A percentile compares a stretch with the other conserved stretches of the same genome.
Conservation (phyloP, 371 early-diverging fungal genomes). For the Mucor irregularis region DNA sequence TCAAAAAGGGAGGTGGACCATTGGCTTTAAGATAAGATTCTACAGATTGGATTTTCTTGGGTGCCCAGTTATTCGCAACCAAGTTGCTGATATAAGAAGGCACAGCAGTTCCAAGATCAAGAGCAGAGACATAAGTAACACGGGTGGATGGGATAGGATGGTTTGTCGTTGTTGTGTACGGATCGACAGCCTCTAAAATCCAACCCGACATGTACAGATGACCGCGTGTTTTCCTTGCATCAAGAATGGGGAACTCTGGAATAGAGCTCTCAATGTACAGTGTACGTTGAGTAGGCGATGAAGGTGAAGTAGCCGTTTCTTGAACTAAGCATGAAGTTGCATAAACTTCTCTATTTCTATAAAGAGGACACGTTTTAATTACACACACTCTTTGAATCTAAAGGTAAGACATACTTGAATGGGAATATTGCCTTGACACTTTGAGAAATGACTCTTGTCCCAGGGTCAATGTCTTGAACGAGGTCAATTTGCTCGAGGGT, state of each 20-base stretch:
- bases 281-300: constrained; percentile 23
- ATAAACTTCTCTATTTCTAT: constrained; percentile 29
- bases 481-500: constrained; percentile 44
- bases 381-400: neutral
- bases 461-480: constrained; percentile 32
- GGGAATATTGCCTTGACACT: constrained; percentile 55
- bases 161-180: constrained; percentile 54
- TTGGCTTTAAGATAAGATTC: constrained; percentile 50
- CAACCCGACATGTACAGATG: constrained; percentile 55
- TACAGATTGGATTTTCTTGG: constrained; percentile 47
- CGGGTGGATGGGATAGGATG: constrained; percentile 64
- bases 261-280: constrained; percentile 43
- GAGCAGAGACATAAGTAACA: constrained; percentile 48
- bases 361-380: neutral
- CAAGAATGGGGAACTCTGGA: constrained; percentile 25
- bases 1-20: constrained; percentile 51
- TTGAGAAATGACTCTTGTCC: constrained; percentile 47
- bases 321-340: constrained; percentile 36
- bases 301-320: constrained; percentile 26
- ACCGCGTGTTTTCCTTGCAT: constrained; percentile 38
- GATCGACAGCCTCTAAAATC: constrained; percentile 60
- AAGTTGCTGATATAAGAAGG: constrained; percentile 58
- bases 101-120: constrained; percentile 53
- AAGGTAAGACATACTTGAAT: constrained; percentile 45
- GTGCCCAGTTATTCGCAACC: constrained; percentile 39